phyloP scores from a whole-genome alignment of 768 basidiomycete species.

The Gymnopilus junonius region DNA sequence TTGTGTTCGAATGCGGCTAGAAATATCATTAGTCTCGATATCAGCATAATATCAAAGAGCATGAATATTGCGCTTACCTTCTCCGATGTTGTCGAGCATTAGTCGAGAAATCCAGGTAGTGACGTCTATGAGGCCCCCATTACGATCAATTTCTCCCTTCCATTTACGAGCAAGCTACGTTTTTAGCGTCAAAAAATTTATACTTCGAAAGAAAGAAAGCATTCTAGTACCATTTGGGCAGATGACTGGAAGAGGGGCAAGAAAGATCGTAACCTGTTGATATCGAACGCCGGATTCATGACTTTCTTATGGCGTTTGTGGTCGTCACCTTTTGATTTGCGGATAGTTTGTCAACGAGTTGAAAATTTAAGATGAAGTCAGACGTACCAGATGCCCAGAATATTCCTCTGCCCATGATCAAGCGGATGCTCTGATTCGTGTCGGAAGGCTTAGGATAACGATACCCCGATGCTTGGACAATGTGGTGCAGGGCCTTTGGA shows the following conservation, averaged over 20 bases:
- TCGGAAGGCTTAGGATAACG: conserved; percentile 9
- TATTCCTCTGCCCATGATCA: conserved; percentile 11
- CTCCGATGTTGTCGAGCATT: conserved; percentile 13
- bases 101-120: conserved; percentile 1
- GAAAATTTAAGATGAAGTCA: not conserved
- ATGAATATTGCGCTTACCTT: not conserved
- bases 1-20: conserved; percentile 11
- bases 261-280: conserved; percentile 8
- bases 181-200: not conserved
- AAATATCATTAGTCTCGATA: not conserved
- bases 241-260: conserved; percentile 6
- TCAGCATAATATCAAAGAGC: too few relatives aligned
- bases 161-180: not conserved
- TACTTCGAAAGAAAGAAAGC: too few relatives aligned
- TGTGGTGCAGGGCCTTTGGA: conserved; percentile 13
- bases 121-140: not conserved
- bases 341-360: too few relatives aligned
- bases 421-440: conserved; percentile 4
- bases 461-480: conserved; percentile 9
- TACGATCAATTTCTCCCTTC: not conserved
- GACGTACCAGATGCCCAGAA: conserved; percentile 7
- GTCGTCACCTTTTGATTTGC: conserved; percentile 9
- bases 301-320: conserved; percentile 14
- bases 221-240: not conserved
- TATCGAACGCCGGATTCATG: conserved; percentile 11